A percentile compares a stretch with the other conserved stretches of the same genome.
phyloP scores from a whole-genome alignment of 179 eudicot genomes.

The Kewa caespitosa region DNA sequence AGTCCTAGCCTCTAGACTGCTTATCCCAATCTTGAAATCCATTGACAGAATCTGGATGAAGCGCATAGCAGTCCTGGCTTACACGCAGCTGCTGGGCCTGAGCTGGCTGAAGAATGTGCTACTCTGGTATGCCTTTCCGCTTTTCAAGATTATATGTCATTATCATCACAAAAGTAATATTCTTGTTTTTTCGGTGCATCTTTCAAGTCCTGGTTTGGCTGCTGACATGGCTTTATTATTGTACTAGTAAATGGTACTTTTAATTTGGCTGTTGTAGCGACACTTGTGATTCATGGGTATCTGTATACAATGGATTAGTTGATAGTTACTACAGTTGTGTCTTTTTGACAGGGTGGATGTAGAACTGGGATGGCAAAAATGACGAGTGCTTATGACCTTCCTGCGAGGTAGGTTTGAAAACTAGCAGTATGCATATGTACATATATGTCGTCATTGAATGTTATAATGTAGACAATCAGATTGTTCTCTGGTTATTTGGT shows the following conservation, averaged over 20 bases:
- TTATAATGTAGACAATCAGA: background rate
- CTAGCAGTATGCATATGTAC: background rate
- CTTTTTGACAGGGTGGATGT: constrained; percentile 84
- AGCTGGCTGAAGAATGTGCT: constrained; percentile 94
- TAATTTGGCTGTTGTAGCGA: constrained; percentile 1
- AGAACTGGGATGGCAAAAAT: constrained; percentile 99
- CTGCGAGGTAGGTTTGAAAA: constrained; percentile 67
- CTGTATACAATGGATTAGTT: constrained; percentile 4
- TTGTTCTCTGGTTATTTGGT: no score
- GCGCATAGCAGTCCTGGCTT: constrained; percentile 95
- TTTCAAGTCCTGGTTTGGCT: background rate
- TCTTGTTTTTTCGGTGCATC: background rate
- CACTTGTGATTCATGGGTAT: background rate
- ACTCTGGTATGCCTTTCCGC: constrained; percentile 53
- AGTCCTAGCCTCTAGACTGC: background rate
- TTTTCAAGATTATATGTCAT: background rate
- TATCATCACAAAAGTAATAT: background rate
- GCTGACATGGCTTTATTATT: background rate
- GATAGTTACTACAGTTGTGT: constrained; percentile 4
- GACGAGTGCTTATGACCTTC: constrained; percentile 91
- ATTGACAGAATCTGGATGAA: constrained; percentile 84
- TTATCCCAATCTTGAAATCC: background rate
- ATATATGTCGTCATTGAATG: constrained; percentile 11
- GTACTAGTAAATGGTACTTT: background rate
- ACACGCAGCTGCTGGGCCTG: constrained; percentile 96